Evolutionary conservation across 148 eudicot species (phyloP), one percentile per base, ranked within the genome.

Genomic region (Amaranthus palmeri): DNA sequence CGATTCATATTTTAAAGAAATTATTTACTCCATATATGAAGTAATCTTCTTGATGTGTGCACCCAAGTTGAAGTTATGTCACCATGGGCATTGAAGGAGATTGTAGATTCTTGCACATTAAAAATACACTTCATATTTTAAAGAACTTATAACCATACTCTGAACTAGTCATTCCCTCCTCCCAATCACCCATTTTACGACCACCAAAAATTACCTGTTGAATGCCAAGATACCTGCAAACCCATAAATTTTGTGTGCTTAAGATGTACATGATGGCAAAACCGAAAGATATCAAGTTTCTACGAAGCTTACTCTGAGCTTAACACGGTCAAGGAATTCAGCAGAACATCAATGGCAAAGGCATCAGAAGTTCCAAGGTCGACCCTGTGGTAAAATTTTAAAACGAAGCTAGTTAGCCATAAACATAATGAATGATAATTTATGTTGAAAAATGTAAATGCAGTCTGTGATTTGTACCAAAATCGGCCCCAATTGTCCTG

Each of bases 401-500:
- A 14, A 18, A 61, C 58, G 57, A 58, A 65, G 70, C 55, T 10
- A 25, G 17, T 79, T 48, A 71, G 8, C 44, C 47, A n/a, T n/a
- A n/a, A n/a, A n/a, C n/a, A n/a, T 18, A 11, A 49, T 4, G 36
- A 25, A 61, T 46, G 13, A 41, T 13, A 18, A 68, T 13, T 65
- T 25, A 10, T 2, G 12, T 15, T 15, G 18, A 52, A 74, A 41
- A 17, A 14, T 41, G 80, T 46, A 13, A 78, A 61, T 4, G 15
- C 17, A 52, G 73, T 6, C 7, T 58, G 72, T 70, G 72, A 50
- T 36, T 18, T 86, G 15, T 87, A 93, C 98, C 98, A 83, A 71
- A 93, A 84, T 1, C 98, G 90, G 58, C 90, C 98, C 98, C 98
- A 93, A 74, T 91, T 91, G 76, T 93, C 98, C 80, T 93, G 98